These are phyloP conservation scores for Tricholoma furcatifolium DNA, from an alignment of 768 basidiomycete species.

Conservation along the genomic window DNA sequence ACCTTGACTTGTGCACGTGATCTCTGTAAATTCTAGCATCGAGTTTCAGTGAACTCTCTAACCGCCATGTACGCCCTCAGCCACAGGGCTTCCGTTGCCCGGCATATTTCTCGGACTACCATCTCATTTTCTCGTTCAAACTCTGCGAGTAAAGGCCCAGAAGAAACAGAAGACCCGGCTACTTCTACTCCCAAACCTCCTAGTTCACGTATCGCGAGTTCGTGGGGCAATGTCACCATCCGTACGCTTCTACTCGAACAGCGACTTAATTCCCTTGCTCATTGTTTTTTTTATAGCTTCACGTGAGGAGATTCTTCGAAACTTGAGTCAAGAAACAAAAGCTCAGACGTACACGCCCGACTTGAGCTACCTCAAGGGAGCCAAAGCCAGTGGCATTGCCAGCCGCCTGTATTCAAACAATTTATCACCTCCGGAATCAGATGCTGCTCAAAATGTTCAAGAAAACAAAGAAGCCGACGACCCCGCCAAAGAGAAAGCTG, in stretches of 20 bases:
- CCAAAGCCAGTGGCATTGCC: conserved; percentile 21
- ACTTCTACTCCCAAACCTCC: not conserved
- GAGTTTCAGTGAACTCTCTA: not conserved
- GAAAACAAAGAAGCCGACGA: not conserved
- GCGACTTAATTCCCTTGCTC: not conserved
- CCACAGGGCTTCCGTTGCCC: conserved; percentile 8
- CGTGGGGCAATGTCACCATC: conserved; percentile 28
- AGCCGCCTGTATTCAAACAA: conserved; percentile 17
- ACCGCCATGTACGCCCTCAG: conserved; percentile 13
- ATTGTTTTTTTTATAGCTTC: conserved; percentile 11
- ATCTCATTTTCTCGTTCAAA: conserved; percentile 7
- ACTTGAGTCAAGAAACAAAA: not conserved
- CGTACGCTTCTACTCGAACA: conserved; percentile 25
- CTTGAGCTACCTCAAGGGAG: conserved; percentile 28
- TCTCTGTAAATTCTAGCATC: conserved; percentile 2
- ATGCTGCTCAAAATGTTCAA: not conserved
- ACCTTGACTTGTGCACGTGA: conserved; percentile 7
- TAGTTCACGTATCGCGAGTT: conserved; percentile 18
- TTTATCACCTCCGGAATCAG: not conserved
- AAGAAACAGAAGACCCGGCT: not conserved
- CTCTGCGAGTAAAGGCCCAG: conserved; percentile 4
- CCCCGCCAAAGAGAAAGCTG: not conserved
- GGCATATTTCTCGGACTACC: not conserved
- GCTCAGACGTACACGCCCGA: conserved; percentile 18
- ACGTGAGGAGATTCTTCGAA: conserved; percentile 16